These are phyloP conservation scores for Amanita subjunquillea DNA, from an alignment of 768 basidiomycete species.

Conservation along the genomic window DNA sequence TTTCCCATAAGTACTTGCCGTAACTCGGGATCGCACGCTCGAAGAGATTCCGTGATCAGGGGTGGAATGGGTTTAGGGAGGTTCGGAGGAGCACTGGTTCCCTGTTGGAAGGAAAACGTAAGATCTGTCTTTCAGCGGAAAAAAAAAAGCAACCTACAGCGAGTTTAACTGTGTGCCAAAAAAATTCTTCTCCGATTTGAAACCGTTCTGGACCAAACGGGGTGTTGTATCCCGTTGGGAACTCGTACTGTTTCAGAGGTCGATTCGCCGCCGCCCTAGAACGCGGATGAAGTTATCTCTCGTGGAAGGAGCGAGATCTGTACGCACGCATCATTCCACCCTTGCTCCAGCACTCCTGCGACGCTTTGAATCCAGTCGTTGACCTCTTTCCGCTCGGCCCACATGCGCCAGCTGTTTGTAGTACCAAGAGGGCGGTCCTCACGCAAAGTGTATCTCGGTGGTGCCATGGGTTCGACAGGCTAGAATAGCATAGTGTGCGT, in stretches of 20 bases:
- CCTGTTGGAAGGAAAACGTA: slow-evolving; percentile 15
- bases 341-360: slow-evolving; percentile 75
- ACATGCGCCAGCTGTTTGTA: slow-evolving; percentile 71
- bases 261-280: slow-evolving; percentile 47
- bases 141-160: slow-evolving; percentile 26
- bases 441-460: slow-evolving; percentile 60
- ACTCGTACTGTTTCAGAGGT: slow-evolving; percentile 73
- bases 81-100: slow-evolving; percentile 39
- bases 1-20: slow-evolving; percentile 86
- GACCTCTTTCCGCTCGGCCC: slow-evolving; percentile 74
- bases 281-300: neutral
- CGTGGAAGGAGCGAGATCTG: neutral
- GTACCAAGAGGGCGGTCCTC: slow-evolving; percentile 65
- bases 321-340: slow-evolving; percentile 82
- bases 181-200: slow-evolving; percentile 82
- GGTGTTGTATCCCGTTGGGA: slow-evolving; percentile 86
- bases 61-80: slow-evolving; percentile 68
- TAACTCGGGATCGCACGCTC: slow-evolving; percentile 84
- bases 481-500: slow-evolving; percentile 17
- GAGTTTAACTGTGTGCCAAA: slow-evolving; percentile 56
- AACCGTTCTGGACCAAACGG: slow-evolving; percentile 79
- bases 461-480: slow-evolving; percentile 63
- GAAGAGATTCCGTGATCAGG: slow-evolving; percentile 69
- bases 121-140: neutral
- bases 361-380: slow-evolving; percentile 93